Conservation (phyloP, 305 asterid species). For the Solanum hybrid region DNA sequence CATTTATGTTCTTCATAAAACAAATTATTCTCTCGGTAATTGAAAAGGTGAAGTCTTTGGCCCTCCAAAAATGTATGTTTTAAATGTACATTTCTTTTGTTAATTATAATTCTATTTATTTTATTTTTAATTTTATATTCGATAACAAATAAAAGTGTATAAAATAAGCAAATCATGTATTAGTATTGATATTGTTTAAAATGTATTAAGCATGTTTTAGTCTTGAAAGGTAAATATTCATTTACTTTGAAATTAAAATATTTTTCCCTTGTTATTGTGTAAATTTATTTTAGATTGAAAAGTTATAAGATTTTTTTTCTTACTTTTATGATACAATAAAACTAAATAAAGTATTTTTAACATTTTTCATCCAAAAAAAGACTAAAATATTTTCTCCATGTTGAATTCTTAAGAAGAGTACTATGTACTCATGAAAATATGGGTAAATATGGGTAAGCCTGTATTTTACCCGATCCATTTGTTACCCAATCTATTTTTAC, state of each 20-base stretch:
- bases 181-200: neutral
- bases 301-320: neutral
- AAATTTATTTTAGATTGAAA: neutral
- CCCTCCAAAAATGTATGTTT: neutral
- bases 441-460: too few species aligned
- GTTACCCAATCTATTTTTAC: neutral
- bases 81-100: neutral
- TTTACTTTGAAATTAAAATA: too few species aligned
- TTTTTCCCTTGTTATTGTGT: neutral
- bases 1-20: neutral
- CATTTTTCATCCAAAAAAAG: neutral
- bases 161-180: neutral
- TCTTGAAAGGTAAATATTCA: neutral
- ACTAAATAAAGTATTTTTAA: neutral
- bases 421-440: neutral
- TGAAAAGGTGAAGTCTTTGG: neutral
- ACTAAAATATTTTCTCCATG: too few species aligned
- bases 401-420: neutral
- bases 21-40: neutral
- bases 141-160: neutral
- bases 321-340: neutral
- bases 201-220: neutral
- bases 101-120: neutral
- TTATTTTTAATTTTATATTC: too few species aligned
- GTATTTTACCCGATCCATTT: neutral